Evolutionary conservation across 371 early-diverging fungal species (phyloP).

Genomic region (Mortierella sp.): DNA sequence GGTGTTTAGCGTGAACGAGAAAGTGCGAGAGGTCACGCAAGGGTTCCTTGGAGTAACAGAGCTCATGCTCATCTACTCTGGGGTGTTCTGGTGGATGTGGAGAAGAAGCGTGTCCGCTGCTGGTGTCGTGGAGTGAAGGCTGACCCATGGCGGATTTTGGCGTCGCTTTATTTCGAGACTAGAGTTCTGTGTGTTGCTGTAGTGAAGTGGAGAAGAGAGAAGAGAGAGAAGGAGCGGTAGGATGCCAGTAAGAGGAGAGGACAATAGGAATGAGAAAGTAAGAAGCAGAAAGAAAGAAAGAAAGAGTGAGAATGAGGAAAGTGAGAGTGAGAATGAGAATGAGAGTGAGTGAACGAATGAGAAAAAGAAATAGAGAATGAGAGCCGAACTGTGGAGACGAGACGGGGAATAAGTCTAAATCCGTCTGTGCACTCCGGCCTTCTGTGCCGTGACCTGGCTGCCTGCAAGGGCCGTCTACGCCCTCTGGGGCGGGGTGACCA

Average conservation of each 20-base stretch:
- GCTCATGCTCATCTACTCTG: slow-evolving; percentile 10
- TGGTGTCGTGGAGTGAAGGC: background rate
- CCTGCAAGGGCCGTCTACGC: too few relatives aligned
- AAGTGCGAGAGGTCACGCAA: slow-evolving; percentile 21
- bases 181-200: too few relatives aligned
- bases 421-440: too few relatives aligned
- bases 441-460: too few relatives aligned
- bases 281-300: background rate
- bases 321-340: background rate
- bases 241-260: too few relatives aligned
- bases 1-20: slow-evolving; percentile 61
- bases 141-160: slow-evolving; percentile 2
- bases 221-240: background rate
- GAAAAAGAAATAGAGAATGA: too few relatives aligned
- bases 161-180: background rate
- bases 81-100: slow-evolving; percentile 20
- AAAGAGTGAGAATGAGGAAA: background rate
- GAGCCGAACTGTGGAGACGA: too few relatives aligned
- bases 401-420: too few relatives aligned
- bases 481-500: too few relatives aligned
- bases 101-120: background rate
- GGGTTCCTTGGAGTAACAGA: slow-evolving; percentile 46
- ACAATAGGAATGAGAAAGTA: background rate
- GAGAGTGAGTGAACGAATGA: too few relatives aligned
- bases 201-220: background rate